Percentiles rank a stretch among this genome's conserved stretches.
These are phyloP conservation scores for Chrysosporium queenslandicum DNA, from an alignment of 2,329 filamentous ascomycete genomes.

Conservation along the genomic window DNA sequence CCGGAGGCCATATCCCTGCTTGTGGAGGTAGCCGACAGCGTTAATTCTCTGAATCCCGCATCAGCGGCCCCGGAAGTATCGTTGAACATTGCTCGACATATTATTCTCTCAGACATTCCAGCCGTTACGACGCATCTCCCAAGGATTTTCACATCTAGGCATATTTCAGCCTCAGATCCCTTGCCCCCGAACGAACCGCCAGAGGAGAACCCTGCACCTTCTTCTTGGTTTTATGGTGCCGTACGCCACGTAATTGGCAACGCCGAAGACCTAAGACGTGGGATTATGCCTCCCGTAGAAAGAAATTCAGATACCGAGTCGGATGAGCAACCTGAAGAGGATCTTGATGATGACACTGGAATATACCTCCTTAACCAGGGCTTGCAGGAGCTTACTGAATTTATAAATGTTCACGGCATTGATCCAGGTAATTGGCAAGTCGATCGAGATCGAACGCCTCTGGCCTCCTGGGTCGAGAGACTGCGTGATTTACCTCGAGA, in stretches of 20 bases:
- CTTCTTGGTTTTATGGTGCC: constrained; percentile 8
- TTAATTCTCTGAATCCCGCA: constrained; percentile 36
- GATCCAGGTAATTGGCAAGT: constrained; percentile 36
- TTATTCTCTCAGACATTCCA: constrained; percentile 66
- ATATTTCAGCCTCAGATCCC: constrained; percentile 70
- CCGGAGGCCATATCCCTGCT: constrained; percentile 60
- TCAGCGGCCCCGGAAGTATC: constrained; percentile 40
- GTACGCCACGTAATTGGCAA: constrained; percentile 3
- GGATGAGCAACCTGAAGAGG: not conserved
- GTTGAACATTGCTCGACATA: constrained; percentile 58
- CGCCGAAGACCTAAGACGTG: not conserved
- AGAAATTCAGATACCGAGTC: not conserved
- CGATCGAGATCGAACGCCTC: constrained; percentile 27
- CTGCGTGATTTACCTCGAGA: constrained; percentile 22
- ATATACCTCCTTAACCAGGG: constrained; percentile 21
- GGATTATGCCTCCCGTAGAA: not conserved
- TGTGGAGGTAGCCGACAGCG: constrained; percentile 54
- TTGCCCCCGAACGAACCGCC: constrained; percentile 52
- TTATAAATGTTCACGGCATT: constrained; percentile 32
- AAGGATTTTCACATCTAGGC: constrained; percentile 49
- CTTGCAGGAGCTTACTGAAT: constrained; percentile 28
- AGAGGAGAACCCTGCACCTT: not conserved
- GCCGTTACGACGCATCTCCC: constrained; percentile 62
- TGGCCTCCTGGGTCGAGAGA: constrained; percentile 30
- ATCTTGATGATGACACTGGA: constrained; percentile 6